These are phyloP conservation scores for Kodamaea laetipori DNA, from an alignment of 805 yeast species.

Conservation along the genomic window DNA sequence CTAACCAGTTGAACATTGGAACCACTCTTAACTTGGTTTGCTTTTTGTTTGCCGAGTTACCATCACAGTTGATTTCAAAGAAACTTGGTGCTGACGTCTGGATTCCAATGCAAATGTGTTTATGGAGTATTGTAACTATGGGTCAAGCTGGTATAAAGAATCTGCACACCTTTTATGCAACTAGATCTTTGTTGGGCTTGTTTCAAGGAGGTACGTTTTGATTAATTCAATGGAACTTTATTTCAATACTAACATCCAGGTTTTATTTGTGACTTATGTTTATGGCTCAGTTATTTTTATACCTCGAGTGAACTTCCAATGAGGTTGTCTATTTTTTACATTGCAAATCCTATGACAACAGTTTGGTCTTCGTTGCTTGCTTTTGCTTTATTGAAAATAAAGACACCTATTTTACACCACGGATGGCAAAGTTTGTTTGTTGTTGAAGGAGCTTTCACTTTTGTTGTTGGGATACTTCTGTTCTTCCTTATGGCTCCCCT, in stretches of 20 bases:
- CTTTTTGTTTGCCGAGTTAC: constrained; percentile 28
- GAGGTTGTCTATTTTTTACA: constrained; percentile 62
- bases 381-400: constrained; percentile 53
- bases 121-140: constrained; percentile 28
- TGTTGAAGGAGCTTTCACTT: constrained; percentile 26
- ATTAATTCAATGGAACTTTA: no score
- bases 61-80: constrained; percentile 29
- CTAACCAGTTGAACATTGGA: constrained; percentile 28
- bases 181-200: constrained; percentile 27
- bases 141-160: constrained; percentile 22
- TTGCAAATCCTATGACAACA: constrained; percentile 51
- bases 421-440: constrained; percentile 31
- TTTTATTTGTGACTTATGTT: constrained; percentile 57
- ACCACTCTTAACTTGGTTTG: constrained; percentile 25
- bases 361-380: constrained; percentile 50
- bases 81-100: constrained; percentile 28
- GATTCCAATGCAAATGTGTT: constrained; percentile 26
- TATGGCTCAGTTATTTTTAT: constrained; percentile 70
- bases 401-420: constrained; percentile 17
- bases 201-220: constrained; percentile 16
- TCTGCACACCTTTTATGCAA: constrained; percentile 22
- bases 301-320: constrained; percentile 58
- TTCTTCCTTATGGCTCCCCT: constrained; percentile 53
- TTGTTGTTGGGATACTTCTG: constrained; percentile 24
- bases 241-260: constrained; percentile 13